A percentile compares a stretch with the other conserved stretches of the same genome.
These are phyloP conservation scores for Debaryomycetaceae sp. DNA, from an alignment of 1,139 yeast species.

Conservation along the genomic window DNA sequence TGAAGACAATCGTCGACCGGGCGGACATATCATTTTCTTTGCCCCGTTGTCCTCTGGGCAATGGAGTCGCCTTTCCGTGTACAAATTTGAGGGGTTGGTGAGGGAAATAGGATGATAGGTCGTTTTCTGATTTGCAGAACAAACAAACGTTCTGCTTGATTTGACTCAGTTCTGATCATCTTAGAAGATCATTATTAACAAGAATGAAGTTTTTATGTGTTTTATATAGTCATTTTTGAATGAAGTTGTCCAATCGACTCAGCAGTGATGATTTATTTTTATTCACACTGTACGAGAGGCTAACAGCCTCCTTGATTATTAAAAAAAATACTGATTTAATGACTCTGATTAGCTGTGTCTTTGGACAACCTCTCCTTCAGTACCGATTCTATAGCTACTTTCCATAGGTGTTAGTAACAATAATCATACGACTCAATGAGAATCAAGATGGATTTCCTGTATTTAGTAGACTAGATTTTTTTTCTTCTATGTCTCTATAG, in stretches of 20 bases:
- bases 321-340: conserved; percentile 69
- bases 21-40: conserved; percentile 59
- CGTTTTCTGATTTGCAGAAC: conserved; percentile 36
- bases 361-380: neutral
- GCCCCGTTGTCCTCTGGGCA: conserved; percentile 20
- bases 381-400: neutral
- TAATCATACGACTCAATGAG: neutral
- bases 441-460: neutral
- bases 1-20: conserved; percentile 73
- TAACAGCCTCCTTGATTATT: conserved; percentile 48
- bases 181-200: neutral
- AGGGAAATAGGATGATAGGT: conserved; percentile 65
- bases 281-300: conserved; percentile 67
- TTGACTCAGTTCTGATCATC: neutral
- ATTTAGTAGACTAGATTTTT: neutral
- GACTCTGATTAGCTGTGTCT: conserved; percentile 53
- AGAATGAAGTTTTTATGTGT: conserved; percentile 4
- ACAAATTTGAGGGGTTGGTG: conserved; percentile 53
- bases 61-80: conserved; percentile 72
- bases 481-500: neutral
- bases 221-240: conserved; percentile 7
- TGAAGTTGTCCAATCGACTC: conserved; percentile 3
- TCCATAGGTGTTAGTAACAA: neutral
- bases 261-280: conserved; percentile 50
- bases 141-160: neutral